Evolutionary conservation across 1,284 basidiomycete genomes (phyloP).

Genomic region (Pseudozyma pruni): DNA sequence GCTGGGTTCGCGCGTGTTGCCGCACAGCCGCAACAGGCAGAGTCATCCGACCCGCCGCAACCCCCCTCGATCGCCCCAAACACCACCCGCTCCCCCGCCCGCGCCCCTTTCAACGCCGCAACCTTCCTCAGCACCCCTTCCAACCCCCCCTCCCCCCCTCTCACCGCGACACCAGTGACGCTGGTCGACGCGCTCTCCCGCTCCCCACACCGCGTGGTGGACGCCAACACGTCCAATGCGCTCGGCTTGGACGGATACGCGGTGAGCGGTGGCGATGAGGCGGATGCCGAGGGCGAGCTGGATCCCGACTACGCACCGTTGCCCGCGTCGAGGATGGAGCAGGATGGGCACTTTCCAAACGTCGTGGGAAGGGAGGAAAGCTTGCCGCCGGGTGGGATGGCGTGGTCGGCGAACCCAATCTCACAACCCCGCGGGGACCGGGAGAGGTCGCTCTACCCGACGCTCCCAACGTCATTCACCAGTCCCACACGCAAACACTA

Average conservation of each 20-base stretch:
- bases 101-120: not conserved
- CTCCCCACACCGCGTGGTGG: conserved; percentile 9
- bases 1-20: no score
- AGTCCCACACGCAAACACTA: no score
- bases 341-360: no score
- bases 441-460: not conserved
- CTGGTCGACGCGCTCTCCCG: conserved; percentile 30
- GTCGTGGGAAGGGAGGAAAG: no score
- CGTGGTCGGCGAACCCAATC: no score
- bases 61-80: not conserved
- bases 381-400: no score
- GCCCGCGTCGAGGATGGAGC: no score
- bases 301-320: conserved; percentile 1
- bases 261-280: not conserved
- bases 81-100: not conserved
- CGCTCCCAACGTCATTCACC: no score
- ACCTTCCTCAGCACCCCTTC: conserved; percentile 1
- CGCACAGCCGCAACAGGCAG: no score
- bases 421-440: not conserved
- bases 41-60: no score
- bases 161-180: conserved; percentile 8
- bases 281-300: conserved; percentile 1
- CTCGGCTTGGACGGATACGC: conserved; percentile 16
- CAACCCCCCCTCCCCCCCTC: conserved; percentile 1
- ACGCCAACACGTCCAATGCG: conserved; percentile 28